Evolutionary conservation across 176 grass and related monocot species (phyloP).

Genomic region (Oryza rufipogon): DNA sequence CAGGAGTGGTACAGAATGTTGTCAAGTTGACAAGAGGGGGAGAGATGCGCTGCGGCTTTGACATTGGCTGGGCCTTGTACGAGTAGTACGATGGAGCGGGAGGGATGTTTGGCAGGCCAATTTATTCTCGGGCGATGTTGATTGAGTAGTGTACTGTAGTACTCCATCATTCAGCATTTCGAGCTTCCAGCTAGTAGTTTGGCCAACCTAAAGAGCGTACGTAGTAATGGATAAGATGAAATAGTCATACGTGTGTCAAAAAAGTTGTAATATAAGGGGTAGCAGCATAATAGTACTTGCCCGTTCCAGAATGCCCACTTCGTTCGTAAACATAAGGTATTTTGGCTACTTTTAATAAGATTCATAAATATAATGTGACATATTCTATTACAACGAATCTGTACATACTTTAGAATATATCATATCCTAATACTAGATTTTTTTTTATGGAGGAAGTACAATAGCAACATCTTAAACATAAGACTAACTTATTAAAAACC

Average conservation of each 20-base stretch:
- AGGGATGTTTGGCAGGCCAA: conserved; percentile 28
- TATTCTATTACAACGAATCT: too few relatives aligned
- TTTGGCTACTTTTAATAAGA: too few relatives aligned
- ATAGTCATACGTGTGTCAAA: too few relatives aligned
- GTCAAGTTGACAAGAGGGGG: neutral
- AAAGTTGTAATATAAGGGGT: too few relatives aligned
- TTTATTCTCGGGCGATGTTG: conserved; percentile 9
- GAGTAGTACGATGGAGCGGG: conserved; percentile 16
- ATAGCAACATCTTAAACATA: neutral
- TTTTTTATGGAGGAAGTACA: neutral
- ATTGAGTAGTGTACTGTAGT: neutral
- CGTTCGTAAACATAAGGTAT: too few relatives aligned
- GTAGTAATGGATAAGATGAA: too few relatives aligned
- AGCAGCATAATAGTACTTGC: too few relatives aligned
- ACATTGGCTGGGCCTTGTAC: neutral
- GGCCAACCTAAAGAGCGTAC: too few relatives aligned
- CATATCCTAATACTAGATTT: too few relatives aligned
- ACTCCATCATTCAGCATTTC: neutral
- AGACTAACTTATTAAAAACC: neutral
- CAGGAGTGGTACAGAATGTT: neutral
- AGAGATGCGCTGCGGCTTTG: neutral
- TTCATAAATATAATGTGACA: too few relatives aligned
- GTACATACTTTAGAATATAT: too few relatives aligned
- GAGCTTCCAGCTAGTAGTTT: neutral
- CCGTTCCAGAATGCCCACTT: too few relatives aligned